Evolutionary conservation across 75 land plant genomes (phyloP), one percentile per base, ranked within the genome.

Genomic region (Picea sitchensis): DNA sequence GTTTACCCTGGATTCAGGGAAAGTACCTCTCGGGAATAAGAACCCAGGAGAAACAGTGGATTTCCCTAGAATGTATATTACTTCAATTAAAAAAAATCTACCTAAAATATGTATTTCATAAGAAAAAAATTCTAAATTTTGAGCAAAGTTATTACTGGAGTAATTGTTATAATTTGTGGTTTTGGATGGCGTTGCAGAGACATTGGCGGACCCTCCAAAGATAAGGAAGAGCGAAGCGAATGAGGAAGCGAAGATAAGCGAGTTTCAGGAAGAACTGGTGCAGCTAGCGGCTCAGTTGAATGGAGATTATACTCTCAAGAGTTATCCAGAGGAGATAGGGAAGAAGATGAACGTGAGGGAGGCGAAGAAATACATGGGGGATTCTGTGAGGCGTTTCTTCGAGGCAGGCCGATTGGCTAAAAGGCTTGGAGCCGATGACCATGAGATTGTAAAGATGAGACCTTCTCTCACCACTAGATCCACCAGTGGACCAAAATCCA

Each of bases 211-310:
- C 0, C 85, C 88, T 17, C 69, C 76, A 60, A 86, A 88, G 23
- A 77, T 94, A 80, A 87, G 99, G 32, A 83, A 64, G 12, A 76
- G 82, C 5, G 84, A 87, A 56, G 81, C 86, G 1, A 79, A 94
- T 36, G 96, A 91, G 64, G 61, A 87, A 18, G 72, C 80, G 14
- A 73, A 34, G 32, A 71, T 91, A 3, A 93, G 84, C 23, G 96
- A 97, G 76, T 95, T 97, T 82, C 99, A 97, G 83, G 86, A 87
- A 21, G 98, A 97, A 80, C 81, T 97, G 57, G 59, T 93, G 54
- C 92, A 92, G 81, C 86, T 97, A 18, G 92, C 95, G 11, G 88
- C 99, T 14, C 92, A 88, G n/a, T 23, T 62, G 64, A 92, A 83
- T 26, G 98, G 99, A 5, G 94, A 95, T 56, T 81, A 86, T 71